Evolutionary conservation across 257 asterid species (phyloP), one percentile per base, ranked within the genome.

Genomic region (Voacanga thouarsii): DNA sequence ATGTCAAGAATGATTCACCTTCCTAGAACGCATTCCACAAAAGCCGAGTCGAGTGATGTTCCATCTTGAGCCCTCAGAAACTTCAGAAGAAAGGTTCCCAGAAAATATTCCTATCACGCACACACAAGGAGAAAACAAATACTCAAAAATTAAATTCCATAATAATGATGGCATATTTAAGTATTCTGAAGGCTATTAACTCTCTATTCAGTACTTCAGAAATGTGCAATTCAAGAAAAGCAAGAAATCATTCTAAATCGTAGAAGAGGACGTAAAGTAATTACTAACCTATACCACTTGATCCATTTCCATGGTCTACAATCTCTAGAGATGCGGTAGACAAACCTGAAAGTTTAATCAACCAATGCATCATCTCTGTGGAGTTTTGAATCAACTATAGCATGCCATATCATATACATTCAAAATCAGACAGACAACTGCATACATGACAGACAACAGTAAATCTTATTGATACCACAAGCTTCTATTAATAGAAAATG

Each of bases 1-100:
- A 76, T 2, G 53, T 6, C 26, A 72, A 53, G 71, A 72, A 64
- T 23, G 56, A 70, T 57, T 77, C 81, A 91, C 98, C 97, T 88
- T 93, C 86, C 88, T 93, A 71, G 98, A 90, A 81, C 98, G 90
- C 99, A 93, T 95, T 70, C 99, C 99, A 72, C 97, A 95, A 80
- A 95, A 93, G 84, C 99, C 99, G 80, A 97, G 88, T 82, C 98
- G 87, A 83, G 88, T 89, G 61, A 95, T 93, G 71, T 90, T 95
- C 99, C 98, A 91, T 79, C 63, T 89, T 65, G 99, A 74, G 85
- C 85, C 85, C 88, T 91, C 94, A 7, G 84, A 86, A 37, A 89
- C 88, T 78, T 91, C 99, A 84, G 88, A 81, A 73, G 99, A 95
- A 72, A 95, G 96, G 86, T 87, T 90, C 72, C 99, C 99, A 67